Conservation (phyloP, 495 filamentous ascomycete genomes). For the Sporormia fimetaria region DNA sequence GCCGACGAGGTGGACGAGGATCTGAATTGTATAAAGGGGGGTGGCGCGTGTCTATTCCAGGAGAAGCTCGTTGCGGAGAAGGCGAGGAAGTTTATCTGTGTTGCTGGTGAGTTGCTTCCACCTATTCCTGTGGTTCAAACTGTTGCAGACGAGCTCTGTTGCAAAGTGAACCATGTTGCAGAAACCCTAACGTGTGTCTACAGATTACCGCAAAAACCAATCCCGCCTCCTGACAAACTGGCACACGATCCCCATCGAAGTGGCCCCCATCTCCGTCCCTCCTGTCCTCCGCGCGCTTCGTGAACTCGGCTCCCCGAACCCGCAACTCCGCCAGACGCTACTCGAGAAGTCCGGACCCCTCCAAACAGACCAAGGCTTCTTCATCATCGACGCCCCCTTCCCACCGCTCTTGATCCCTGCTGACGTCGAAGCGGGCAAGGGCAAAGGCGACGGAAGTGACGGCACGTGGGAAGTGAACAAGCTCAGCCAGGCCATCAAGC, state of each 20-base stretch:
- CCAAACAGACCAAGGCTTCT: conserved; percentile 89
- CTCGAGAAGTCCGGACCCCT: conserved; percentile 65
- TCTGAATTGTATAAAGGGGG: conserved; percentile 94
- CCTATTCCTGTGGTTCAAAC: neutral
- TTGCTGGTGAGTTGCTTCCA: conserved; percentile 49
- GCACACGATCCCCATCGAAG: conserved; percentile 83
- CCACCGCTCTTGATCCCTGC: conserved; percentile 49
- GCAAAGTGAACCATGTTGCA: too few species aligned
- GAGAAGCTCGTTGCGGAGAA: conserved; percentile 88
- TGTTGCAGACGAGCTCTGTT: too few species aligned
- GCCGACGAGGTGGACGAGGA: conserved; percentile 95
- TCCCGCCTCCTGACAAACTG: conserved; percentile 65
- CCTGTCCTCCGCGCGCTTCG: conserved; percentile 56
- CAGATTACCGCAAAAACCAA: conserved; percentile 80
- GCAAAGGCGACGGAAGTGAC: conserved; percentile 37
- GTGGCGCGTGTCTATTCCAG: conserved; percentile 92
- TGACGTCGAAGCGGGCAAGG: conserved; percentile 39
- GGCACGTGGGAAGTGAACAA: conserved; percentile 57
- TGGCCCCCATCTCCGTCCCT: conserved; percentile 67
- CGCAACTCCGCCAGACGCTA: conserved; percentile 55
- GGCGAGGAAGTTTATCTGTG: conserved; percentile 82
- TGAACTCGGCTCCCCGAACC: conserved; percentile 56
- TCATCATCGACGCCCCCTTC: conserved; percentile 89
- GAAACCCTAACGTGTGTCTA: neutral
- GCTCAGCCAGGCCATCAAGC: conserved; percentile 60